Evolutionary conservation across 2,329 filamentous ascomycete genomes (phyloP).

Genomic region (Bipolaris bicolor): DNA sequence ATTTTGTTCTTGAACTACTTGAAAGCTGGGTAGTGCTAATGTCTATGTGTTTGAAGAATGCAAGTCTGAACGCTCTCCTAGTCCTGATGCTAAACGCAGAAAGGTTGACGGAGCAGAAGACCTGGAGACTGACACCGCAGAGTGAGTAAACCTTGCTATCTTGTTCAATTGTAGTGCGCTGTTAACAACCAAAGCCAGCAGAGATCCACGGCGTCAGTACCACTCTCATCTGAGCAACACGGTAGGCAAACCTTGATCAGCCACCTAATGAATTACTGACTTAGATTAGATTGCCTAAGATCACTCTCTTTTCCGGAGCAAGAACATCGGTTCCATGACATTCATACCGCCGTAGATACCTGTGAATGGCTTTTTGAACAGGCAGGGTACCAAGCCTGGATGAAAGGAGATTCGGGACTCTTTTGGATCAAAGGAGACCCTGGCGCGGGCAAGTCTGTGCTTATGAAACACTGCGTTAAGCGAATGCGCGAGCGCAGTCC

Average conservation of each 20-base stretch:
- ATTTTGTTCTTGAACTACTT: background rate
- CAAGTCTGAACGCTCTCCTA: background rate
- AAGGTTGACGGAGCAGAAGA: background rate
- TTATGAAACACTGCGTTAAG: conserved; percentile 46
- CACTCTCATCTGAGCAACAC: background rate
- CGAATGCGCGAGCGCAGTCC: conserved; percentile 3
- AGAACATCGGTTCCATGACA: conserved; percentile 10
- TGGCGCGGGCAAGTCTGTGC: conserved; percentile 48
- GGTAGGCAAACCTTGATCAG: background rate
- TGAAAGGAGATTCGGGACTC: conserved; percentile 44
- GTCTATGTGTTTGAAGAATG: background rate
- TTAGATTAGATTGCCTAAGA: conserved; percentile 13
- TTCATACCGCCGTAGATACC: conserved; percentile 28
- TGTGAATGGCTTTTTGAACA: conserved; percentile 48
- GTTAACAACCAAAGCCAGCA: background rate
- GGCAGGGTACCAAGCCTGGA: conserved; percentile 46
- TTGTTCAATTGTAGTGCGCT: background rate
- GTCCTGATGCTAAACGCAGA: background rate
- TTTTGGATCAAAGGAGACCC: conserved; percentile 54
- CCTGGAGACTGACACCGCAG: background rate
- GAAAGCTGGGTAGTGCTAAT: background rate
- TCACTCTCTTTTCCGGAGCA: conserved; percentile 20
- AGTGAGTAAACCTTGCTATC: background rate
- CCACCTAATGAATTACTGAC: background rate
- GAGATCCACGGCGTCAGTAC: background rate